Percentiles rank a stretch among this genome's conserved stretches.
Evolutionary conservation across 2,329 filamentous ascomycete species (phyloP).

Genomic region (Monilinia aucupariae): DNA sequence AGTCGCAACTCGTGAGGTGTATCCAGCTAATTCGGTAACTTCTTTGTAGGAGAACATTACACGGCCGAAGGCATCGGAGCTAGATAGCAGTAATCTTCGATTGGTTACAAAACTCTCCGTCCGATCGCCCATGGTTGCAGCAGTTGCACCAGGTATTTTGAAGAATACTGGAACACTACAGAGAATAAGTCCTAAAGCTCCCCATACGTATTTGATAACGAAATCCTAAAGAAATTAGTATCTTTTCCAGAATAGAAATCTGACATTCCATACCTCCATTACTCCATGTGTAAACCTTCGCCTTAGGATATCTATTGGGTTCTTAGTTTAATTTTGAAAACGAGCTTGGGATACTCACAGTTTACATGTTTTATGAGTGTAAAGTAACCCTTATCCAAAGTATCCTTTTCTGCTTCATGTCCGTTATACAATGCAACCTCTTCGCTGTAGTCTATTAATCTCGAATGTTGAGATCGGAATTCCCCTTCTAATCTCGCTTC

Average conservation of each 20-base stretch:
- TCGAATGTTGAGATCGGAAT: conserved; percentile 90
- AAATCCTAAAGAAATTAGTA: conserved; percentile 55
- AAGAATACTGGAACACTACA: conserved; percentile 96
- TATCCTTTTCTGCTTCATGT: conserved; percentile 92
- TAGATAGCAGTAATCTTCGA: conserved; percentile 81
- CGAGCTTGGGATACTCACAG: conserved; percentile 26
- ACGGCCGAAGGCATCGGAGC: conserved; percentile 90
- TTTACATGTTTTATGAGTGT: conserved; percentile 99
- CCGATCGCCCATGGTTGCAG: conserved; percentile 59
- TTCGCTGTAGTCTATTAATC: conserved; percentile 92
- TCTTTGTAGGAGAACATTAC: conserved; percentile 99
- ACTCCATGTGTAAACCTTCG: conserved; percentile 94
- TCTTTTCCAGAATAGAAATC: neutral
- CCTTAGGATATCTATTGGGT: conserved; percentile 63
- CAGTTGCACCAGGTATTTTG: conserved; percentile 67
- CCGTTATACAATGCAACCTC: conserved; percentile 90
- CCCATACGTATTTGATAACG: conserved; percentile 99
- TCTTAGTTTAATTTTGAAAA: conserved; percentile 32
- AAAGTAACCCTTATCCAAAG: conserved; percentile 96
- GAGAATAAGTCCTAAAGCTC: conserved; percentile 80
- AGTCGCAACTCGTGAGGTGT: conserved; percentile 86
- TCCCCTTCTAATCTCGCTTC: conserved; percentile 92
- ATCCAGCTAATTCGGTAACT: conserved; percentile 90
- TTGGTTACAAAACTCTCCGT: conserved; percentile 87
- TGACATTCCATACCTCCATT: conserved; percentile 58